Conservation (phyloP, 805 yeast species). For the Wickerhamia fluorescens region DNA sequence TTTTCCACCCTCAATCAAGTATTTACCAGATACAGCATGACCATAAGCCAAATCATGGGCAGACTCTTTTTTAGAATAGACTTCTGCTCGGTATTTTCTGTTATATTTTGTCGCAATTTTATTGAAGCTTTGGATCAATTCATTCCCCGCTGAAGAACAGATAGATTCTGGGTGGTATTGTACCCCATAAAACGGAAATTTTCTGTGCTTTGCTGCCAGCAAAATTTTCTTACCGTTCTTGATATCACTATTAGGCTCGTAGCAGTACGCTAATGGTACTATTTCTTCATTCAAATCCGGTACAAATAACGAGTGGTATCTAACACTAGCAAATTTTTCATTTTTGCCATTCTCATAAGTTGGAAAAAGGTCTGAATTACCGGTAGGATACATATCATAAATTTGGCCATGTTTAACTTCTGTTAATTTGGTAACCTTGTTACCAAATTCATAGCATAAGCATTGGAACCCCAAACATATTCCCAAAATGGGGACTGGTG, state of each 20-base stretch:
- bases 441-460: conserved; percentile 59
- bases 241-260: conserved; percentile 22
- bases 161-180: conserved; percentile 97
- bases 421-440: conserved; percentile 42
- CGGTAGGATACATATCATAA: conserved; percentile 44
- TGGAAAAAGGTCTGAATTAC: conserved; percentile 13
- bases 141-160: conserved; percentile 64
- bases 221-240: conserved; percentile 32
- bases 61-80: conserved; percentile 1
- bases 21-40: conserved; percentile 16
- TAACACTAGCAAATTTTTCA: conserved; percentile 52
- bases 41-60: conserved; percentile 5
- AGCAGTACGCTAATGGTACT: conserved; percentile 56
- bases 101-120: conserved; percentile 34
- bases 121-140: conserved; percentile 60
- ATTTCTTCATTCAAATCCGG: conserved; percentile 26
- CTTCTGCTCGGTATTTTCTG: conserved; percentile 9
- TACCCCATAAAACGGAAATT: conserved; percentile 78
- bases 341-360: conserved; percentile 22
- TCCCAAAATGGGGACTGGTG: conserved; percentile 64
- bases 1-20: conserved; percentile 11
- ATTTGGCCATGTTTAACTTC: conserved; percentile 83
- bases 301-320: conserved; percentile 84
- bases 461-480: conserved; percentile 92
- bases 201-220: conserved; percentile 72